Percentiles rank a stretch among this genome's conserved stretches.
phyloP scores from a whole-genome alignment of 192 early-diverging fungal species.

The Coemansia sp. region DNA sequence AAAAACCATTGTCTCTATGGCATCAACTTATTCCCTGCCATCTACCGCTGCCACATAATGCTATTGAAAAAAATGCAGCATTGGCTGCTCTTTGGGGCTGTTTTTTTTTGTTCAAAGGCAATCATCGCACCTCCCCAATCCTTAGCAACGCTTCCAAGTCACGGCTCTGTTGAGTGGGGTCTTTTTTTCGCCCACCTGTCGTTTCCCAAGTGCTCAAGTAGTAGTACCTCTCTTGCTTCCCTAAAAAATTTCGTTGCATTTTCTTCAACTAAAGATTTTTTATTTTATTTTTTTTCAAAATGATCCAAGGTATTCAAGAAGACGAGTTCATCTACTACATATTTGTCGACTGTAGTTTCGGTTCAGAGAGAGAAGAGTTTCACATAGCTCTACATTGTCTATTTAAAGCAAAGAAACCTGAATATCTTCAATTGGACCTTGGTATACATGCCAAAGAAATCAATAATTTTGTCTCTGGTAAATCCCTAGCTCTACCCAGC shows the following conservation, averaged over 20 bases:
- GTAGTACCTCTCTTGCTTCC: neutral
- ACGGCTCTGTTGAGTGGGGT: too few species aligned
- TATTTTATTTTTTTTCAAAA: neutral
- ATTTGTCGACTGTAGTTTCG: neutral
- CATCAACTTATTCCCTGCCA: too few species aligned
- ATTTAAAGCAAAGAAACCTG: neutral
- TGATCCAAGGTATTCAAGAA: neutral
- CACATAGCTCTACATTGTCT: neutral
- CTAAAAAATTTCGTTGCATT: neutral
- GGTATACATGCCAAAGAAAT: neutral
- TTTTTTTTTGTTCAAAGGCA: too few species aligned
- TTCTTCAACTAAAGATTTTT: too few species aligned
- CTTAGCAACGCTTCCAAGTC: too few species aligned
- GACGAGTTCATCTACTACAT: neutral
- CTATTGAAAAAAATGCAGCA: too few species aligned
- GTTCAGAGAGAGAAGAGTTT: neutral
- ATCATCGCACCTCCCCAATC: too few species aligned
- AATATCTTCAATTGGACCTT: neutral
- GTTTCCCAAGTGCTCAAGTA: too few species aligned
- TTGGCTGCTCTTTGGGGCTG: too few species aligned
- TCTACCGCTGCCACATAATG: too few species aligned
- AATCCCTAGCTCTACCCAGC: too few species aligned
- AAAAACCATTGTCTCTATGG: conserved; percentile 6
- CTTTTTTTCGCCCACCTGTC: too few species aligned
- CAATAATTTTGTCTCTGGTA: neutral